phyloP scores from a whole-genome alignment of 306 rosid genomes.

The Cucurbita maxima region DNA sequence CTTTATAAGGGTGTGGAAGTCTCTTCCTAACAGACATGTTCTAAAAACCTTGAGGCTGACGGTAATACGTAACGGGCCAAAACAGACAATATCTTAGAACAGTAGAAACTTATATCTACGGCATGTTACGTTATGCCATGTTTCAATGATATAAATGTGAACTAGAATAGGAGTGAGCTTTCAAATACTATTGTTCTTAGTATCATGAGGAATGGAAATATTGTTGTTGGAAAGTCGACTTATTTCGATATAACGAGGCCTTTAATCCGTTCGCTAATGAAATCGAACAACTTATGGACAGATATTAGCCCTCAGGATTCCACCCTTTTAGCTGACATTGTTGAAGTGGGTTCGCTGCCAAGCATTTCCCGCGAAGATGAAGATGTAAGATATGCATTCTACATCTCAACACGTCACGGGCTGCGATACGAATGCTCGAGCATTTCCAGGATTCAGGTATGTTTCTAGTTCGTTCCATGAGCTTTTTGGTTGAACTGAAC shows the following conservation, averaged over 20 bases:
- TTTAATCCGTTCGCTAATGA: background rate
- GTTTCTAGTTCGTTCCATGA: background rate
- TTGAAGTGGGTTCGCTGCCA: constrained; percentile 52
- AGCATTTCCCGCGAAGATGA: constrained; percentile 32
- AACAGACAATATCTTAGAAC: background rate
- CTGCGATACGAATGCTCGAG: constrained; percentile 74
- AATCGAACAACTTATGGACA: constrained; percentile 11
- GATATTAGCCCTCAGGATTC: constrained; percentile 57
- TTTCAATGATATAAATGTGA: background rate
- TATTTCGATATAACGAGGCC: background rate
- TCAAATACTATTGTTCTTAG: background rate
- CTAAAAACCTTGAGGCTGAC: too few relatives aligned
- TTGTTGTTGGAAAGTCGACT: background rate
- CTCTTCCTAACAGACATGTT: too few relatives aligned
- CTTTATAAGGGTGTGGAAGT: too few relatives aligned
- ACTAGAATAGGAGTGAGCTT: background rate
- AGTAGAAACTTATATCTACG: background rate
- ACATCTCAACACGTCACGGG: constrained; percentile 58
- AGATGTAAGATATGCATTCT: constrained; percentile 46
- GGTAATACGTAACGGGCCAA: too few relatives aligned
- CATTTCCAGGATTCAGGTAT: constrained; percentile 63
- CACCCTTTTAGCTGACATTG: constrained; percentile 49
- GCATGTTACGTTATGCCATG: background rate
- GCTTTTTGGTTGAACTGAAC: background rate
- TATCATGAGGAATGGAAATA: background rate